Base-by-base conservation (phyloP, 176 grass and related monocot genomes). In the Phragmites australis region DNA sequence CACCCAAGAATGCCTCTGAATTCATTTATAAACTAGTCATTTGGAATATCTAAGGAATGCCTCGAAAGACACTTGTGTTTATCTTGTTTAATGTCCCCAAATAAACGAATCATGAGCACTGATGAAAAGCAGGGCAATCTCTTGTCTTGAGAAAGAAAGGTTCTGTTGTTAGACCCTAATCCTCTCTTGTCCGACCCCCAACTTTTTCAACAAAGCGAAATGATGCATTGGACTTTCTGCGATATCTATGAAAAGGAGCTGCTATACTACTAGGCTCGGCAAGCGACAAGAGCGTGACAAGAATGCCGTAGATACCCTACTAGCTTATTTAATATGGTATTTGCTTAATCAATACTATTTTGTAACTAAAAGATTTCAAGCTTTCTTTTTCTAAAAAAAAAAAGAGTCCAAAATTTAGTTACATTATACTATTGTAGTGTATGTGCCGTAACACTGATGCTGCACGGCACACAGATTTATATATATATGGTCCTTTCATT, bases 181-280 rank as follows among this genome's bases (percentile, higher is more conserved):
- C 67, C 23, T 34, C 26, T 15, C 9, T 59, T 86, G 30, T n/a
- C 62, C n/a, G n/a, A n/a, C 52, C 19, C 10, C 37, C 15, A 27
- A 18, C 55, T 37, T 74, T 49, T 82, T 79, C 30, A 86, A 79
- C 57, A 40, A 82, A 78, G 88, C 55, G 83, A 72, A 74, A 66
- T 74, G 75, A 88, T 84, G 75, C 41, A 12, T 30, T 21, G 22
- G 31, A 52, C 41, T 59, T 83, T 67, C 55, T 53, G 27, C 66
- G 31, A 61, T 82, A 79, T 82, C 88, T 79, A 78, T 44, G 83
- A 60, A 79, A 83, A 75, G 79, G 67, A 68, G n/a, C 58, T 18
- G 52, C 43, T 76, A 59, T 45, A 48, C 5, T 77, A 5, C 5
- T 46, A 46, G 84, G 55, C 21, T 76, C 39, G 57, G 56, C 71